Percentiles rank a stretch among this genome's conserved stretches.
Evolutionary conservation across 1,284 basidiomycete genomes (phyloP).

Genomic region (Ceraceosorus guamensis): DNA sequence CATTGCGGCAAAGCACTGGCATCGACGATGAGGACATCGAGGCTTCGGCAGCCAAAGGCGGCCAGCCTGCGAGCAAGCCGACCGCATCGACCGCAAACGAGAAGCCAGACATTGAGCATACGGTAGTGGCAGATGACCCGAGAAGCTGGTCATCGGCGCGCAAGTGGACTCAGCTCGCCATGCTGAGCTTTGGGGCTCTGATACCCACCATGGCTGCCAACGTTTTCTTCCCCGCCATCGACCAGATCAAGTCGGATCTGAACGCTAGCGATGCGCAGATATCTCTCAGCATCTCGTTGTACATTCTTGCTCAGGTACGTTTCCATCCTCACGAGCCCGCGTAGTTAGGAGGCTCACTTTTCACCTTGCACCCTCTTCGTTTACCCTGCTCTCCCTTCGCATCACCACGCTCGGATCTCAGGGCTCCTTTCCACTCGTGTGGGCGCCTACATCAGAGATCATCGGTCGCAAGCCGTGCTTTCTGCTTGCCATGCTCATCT

Average conservation of each 20-base stretch:
- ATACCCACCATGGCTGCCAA: constrained; percentile 59
- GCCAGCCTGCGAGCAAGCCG: too few species aligned
- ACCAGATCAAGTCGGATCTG: constrained; percentile 61
- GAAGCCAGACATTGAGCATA: constrained; percentile 60
- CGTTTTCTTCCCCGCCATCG: constrained; percentile 57
- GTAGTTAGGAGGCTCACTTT: too few species aligned
- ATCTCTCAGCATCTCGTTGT: constrained; percentile 66
- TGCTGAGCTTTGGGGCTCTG: constrained; percentile 59
- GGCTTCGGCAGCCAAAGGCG: too few species aligned
- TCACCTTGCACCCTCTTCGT: too few species aligned
- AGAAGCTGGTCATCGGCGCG: constrained; percentile 62
- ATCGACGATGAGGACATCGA: too few species aligned
- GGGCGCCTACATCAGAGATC: constrained; percentile 69
- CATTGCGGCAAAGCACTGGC: too few species aligned
- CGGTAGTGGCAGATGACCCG: constrained; percentile 67
- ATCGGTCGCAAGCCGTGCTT: constrained; percentile 47
- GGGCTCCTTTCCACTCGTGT: constrained; percentile 55
- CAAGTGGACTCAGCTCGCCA: constrained; percentile 57
- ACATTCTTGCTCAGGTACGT: constrained; percentile 63
- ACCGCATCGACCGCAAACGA: not conserved
- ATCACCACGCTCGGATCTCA: not conserved
- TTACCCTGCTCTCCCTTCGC: too few species aligned
- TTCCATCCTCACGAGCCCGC: too few species aligned
- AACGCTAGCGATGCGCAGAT: constrained; percentile 63
- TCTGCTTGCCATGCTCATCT: constrained; percentile 9